Conservation (phyloP, 345 rosid genomes). For the Heritiera littoralis region DNA sequence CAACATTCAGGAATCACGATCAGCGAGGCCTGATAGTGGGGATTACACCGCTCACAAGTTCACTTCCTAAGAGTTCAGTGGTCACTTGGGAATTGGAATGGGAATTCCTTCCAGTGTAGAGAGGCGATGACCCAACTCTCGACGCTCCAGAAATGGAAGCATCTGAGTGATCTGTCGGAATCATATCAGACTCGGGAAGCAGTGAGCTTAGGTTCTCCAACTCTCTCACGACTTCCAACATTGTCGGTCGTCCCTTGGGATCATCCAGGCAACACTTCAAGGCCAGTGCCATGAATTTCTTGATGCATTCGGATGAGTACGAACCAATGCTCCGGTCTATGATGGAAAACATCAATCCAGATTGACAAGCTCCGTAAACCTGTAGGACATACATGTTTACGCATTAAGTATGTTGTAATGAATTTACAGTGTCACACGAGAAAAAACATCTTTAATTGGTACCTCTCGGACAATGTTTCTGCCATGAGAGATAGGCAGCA, state of each 20-base stretch:
- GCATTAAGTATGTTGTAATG: background rate
- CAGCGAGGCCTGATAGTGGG: conserved; percentile 53
- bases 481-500: conserved; percentile 49
- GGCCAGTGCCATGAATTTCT: conserved; percentile 48
- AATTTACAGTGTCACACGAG: background rate
- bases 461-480: conserved; percentile 55
- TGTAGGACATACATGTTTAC: background rate
- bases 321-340: conserved; percentile 47
- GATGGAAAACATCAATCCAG: conserved; percentile 44
- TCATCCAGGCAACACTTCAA: conserved; percentile 43
- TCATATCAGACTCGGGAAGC: conserved; percentile 29
- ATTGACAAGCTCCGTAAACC: conserved; percentile 39
- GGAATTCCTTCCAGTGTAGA: conserved; percentile 10
- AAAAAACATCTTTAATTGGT: background rate
- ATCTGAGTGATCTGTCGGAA: conserved; percentile 20
- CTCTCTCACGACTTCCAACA: conserved; percentile 52
- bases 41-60: conserved; percentile 50
- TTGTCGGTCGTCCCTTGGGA: conserved; percentile 38
- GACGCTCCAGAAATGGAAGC: conserved; percentile 24
- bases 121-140: background rate
- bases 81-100: background rate
- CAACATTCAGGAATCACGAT: background rate
- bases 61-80: conserved; percentile 29
- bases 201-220: conserved; percentile 38
- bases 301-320: conserved; percentile 36